Evolutionary conservation across 768 basidiomycete species (phyloP), one percentile per base, ranked within the genome.

Genomic region (Cubamyces lactineus): DNA sequence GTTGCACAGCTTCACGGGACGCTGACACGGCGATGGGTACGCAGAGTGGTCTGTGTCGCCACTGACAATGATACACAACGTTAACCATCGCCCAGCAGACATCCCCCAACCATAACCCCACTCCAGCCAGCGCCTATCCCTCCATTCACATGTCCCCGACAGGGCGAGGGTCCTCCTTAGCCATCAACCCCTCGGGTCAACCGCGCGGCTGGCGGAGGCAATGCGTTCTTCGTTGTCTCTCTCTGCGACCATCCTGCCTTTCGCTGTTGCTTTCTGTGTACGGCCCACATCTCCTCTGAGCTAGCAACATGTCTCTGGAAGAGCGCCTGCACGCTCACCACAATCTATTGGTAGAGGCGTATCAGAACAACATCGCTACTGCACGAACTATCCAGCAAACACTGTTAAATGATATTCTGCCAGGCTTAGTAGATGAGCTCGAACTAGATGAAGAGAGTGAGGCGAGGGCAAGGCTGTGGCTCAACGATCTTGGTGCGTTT

Each of bases 401-500:
- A 3, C 70, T 90, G 48, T 79, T 82, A 65, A 72, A 80, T 30
- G 80, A 86, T 49, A 80, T 90, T 51, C 72, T 90, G 58, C 86
- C 87, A 61, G 82, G 82, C 53, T 74, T 89, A 57, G 74, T 74
- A 23, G 81, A 84, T 67, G 88, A 90, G 70, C 78, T 87, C 28
- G 76, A 77, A 41, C 78, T 88, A 48, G 72, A 76, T 62, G 74
- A 76, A 52, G 75, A 77, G 16, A 80, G 80, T 61, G 73, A 76
- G 59, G 75, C 78, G 63, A 84, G 83, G 82, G 82, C 84, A 26
- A 77, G 72, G 40, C 80, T 83, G 70, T 92, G 87, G 88, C 73
- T 90, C 34, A 74, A 78, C 30, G 89, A 92, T 77, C 82, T 80
- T 48, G 76, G 89, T 90, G 77, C 69, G 84, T 78, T 16, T 28